Percentiles rank a stretch among this genome's conserved stretches.
Conservation (phyloP, 2,329 filamentous ascomycete genomes). For the Colletotrichum tofieldiae region DNA sequence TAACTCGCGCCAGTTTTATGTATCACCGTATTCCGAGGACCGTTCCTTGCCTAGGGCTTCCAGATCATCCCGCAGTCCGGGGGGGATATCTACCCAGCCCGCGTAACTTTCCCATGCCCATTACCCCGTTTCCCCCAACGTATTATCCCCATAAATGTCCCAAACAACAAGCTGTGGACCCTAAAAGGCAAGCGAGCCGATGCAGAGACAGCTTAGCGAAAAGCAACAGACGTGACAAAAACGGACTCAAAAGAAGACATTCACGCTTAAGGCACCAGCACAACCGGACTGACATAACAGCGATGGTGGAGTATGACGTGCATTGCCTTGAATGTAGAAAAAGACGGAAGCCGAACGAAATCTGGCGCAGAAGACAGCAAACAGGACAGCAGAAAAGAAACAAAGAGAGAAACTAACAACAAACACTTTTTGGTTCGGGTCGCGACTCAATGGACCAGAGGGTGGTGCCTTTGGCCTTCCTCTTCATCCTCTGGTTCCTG, state of each 20-base stretch:
- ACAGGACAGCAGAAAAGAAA: too few species aligned
- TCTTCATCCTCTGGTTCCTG: not conserved
- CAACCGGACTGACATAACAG: not conserved
- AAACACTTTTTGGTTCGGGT: not conserved
- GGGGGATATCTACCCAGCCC: not conserved
- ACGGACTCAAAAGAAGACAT: not conserved
- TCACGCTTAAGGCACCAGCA: not conserved
- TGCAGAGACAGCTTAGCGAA: not conserved
- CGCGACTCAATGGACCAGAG: too few species aligned
- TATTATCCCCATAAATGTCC: not conserved
- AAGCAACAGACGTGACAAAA: not conserved
- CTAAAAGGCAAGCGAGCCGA: not conserved
- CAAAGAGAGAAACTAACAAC: not conserved
- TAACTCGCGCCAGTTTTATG: not conserved
- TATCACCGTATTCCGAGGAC: conserved; percentile 3
- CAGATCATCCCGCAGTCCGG: not conserved
- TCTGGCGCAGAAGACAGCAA: not conserved
- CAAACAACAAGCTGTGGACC: not conserved
- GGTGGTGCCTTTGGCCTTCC: too few species aligned
- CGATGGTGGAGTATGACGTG: not conserved
- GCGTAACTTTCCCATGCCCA: not conserved
- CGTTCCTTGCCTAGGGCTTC: not conserved
- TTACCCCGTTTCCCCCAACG: not conserved
- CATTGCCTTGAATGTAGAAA: not conserved
- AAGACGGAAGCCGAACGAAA: not conserved